Conservation (phyloP, 208 protist species). For the Acanthamoeba sp. region DNA sequence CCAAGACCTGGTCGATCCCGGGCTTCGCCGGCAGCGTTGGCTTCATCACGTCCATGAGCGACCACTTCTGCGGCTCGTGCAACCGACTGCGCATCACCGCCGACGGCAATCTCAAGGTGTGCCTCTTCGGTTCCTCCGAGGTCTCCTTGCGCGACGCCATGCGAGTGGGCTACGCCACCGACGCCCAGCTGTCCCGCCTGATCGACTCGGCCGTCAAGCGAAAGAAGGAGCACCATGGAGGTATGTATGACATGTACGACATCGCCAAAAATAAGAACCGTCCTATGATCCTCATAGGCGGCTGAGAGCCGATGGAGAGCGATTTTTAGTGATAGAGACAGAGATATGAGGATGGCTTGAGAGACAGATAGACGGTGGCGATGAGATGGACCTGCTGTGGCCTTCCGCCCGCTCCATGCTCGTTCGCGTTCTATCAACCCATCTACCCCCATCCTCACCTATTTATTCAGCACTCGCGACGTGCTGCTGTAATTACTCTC, state of each 20-base stretch:
- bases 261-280: conserved; percentile 86
- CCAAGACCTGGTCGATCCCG: conserved; percentile 82
- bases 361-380: too few species aligned
- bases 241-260: conserved; percentile 88
- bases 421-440: neutral
- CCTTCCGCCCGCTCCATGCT: too few species aligned
- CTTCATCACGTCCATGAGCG: conserved; percentile 92
- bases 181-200: conserved; percentile 55
- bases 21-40: conserved; percentile 84
- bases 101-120: conserved; percentile 92
- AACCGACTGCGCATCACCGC: conserved; percentile 91
- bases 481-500: neutral
- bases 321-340: neutral
- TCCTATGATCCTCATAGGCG: conserved; percentile 92
- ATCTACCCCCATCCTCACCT: neutral
- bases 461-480: neutral
- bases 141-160: conserved; percentile 88
- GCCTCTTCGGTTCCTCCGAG: conserved; percentile 90
- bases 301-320: conserved; percentile 78
- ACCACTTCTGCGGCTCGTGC: conserved; percentile 92
- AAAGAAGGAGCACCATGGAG: conserved; percentile 89
- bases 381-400: too few species aligned
- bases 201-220: conserved; percentile 83
- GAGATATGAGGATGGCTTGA: too few species aligned
- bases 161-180: conserved; percentile 70